Evolutionary conservation across 164 flowering plant genomes (phyloP).

Genomic region (Liriodendron chinense): DNA sequence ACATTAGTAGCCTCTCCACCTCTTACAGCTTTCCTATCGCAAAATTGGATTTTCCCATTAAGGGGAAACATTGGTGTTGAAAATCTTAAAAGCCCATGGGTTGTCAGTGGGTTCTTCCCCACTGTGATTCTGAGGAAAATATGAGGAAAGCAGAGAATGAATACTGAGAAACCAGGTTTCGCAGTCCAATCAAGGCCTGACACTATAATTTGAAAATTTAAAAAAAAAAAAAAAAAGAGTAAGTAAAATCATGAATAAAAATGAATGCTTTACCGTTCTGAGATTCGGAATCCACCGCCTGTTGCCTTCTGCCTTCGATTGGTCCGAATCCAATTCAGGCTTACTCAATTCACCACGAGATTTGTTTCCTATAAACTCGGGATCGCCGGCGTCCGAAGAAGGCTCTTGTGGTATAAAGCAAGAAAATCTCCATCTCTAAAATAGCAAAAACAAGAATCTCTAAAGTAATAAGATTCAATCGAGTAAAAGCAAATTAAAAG

Average conservation of each 20-base stretch:
- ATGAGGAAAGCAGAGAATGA: not conserved
- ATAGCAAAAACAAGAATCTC: too few relatives aligned
- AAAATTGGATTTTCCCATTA: too few relatives aligned
- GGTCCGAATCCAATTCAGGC: constrained; percentile 22
- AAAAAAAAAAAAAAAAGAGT: too few relatives aligned
- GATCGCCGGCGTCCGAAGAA: constrained; percentile 29
- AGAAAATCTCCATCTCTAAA: constrained; percentile 55
- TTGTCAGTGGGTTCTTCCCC: too few relatives aligned
- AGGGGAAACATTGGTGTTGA: too few relatives aligned
- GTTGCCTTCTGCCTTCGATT: constrained; percentile 24
- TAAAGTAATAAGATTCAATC: not conserved
- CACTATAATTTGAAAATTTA: too few relatives aligned
- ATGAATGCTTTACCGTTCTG: constrained; percentile 33
- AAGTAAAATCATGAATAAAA: too few relatives aligned
- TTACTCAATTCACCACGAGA: constrained; percentile 38
- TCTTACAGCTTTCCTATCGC: too few relatives aligned
- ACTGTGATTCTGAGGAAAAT: not conserved
- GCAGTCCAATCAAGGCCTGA: too few relatives aligned
- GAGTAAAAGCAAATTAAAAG: constrained; percentile 1
- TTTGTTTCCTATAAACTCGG: constrained; percentile 34
- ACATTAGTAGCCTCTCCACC: too few relatives aligned
- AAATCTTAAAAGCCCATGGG: too few relatives aligned
- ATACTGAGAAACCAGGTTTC: not conserved
- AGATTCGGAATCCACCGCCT: constrained; percentile 35
- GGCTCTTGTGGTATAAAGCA: constrained; percentile 65